A percentile compares a stretch with the other conserved stretches of the same genome.
Conservation (phyloP, 306 rosid genomes). For the Pyrus betulifolia region DNA sequence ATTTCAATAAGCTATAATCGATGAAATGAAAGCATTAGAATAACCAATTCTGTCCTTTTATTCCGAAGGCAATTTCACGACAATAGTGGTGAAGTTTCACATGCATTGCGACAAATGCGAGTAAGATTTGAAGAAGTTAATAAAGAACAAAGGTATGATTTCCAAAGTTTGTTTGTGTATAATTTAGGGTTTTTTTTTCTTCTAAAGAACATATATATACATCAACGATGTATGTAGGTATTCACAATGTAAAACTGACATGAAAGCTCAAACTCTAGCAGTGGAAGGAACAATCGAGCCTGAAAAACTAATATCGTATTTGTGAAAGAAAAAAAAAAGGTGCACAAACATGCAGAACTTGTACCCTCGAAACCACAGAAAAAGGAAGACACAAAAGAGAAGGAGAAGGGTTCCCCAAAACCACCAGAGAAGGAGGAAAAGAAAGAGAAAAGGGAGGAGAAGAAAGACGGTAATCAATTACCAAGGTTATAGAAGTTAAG, state of each 20-base stretch:
- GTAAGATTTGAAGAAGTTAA: constrained; percentile 54
- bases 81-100: constrained; percentile 49
- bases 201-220: background rate
- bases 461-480: background rate
- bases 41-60: constrained; percentile 7
- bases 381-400: constrained; percentile 25
- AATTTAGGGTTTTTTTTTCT: background rate
- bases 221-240: constrained; percentile 20
- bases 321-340: constrained; percentile 30
- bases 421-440: background rate
- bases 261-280: constrained; percentile 44
- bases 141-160: constrained; percentile 49
- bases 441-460: background rate
- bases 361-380: constrained; percentile 32
- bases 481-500: constrained; percentile 17
- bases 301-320: constrained; percentile 43
- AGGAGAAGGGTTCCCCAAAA: constrained; percentile 4
- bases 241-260: constrained; percentile 58
- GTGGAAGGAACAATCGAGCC: constrained; percentile 68
- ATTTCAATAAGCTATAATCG: background rate
- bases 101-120: constrained; percentile 85
- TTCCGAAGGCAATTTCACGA: constrained; percentile 44
- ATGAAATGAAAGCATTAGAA: background rate
- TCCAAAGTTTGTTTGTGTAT: background rate
- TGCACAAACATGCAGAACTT: constrained; percentile 56